Base-by-base conservation (phyloP, 139 green algal genomes). In the Closterium sp. region DNA sequence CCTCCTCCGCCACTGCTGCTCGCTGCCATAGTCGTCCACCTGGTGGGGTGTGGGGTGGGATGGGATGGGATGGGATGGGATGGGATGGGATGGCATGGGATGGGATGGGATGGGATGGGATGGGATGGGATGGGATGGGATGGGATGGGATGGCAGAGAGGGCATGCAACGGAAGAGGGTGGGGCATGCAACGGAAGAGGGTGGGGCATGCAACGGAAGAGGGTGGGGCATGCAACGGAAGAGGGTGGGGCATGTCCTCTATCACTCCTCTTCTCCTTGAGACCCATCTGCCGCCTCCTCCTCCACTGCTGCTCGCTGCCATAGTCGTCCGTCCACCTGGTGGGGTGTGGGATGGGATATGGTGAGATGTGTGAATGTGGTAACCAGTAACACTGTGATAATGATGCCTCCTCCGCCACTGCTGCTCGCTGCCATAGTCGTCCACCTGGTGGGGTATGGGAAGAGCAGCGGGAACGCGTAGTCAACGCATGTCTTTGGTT, bases 291-390 rank as follows among this genome's bases (percentile, higher is more conserved):
- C 6, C 16, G 88, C 3, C 33, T 30, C 34, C 66, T 34, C 64
- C 6, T 34, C 88, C 88, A 91, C 88, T 87, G 28, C 66, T 91
- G 88, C 10, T 87, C 35, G 33, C 19, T 21, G 16, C 88, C 88
- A 33, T 91, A 91, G 66, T 91, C n/a, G n/a, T n/a, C n/a, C 88
- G n/a, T 91, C 88, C 19, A 91, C 43, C 36, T 55, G 36, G 36
- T 4, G 36, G 36, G 55, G 1, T 76, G 16, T 76, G 55, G n/a
- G n/a, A n/a, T n/a, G n/a, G n/a, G n/a, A n/a, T n/a, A n/a, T n/a
- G n/a, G n/a, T n/a, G n/a, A n/a, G n/a, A n/a, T n/a, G n/a, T n/a
- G n/a, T n/a, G n/a, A n/a, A n/a, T n/a, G n/a, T n/a, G n/a, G n/a
- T n/a, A n/a, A n/a, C n/a, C n/a, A n/a, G n/a, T n/a, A n/a, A n/a